A percentile compares a stretch with the other conserved stretches of the same genome.
phyloP scores from a whole-genome alignment of 805 yeast species.

The Starmerella davenportii region DNA sequence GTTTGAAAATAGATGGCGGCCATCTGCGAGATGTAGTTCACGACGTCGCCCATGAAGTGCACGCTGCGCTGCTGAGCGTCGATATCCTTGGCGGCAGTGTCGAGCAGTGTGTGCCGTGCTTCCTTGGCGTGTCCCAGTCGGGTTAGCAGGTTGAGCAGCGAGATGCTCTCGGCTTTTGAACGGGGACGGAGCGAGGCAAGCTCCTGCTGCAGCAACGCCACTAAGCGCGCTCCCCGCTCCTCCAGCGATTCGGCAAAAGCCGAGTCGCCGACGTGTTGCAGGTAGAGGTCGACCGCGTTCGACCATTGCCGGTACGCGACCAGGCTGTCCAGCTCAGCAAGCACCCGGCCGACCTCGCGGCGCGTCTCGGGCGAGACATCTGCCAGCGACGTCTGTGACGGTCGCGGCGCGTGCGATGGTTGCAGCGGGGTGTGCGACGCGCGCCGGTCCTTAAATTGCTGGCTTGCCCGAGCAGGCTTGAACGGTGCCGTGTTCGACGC shows the following conservation, averaged over 20 bases:
- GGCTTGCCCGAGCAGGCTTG: background rate
- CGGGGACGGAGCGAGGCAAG: conserved; percentile 3
- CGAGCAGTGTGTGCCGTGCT: conserved; percentile 34
- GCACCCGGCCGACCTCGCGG: conserved; percentile 37
- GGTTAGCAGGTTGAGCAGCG: conserved; percentile 23
- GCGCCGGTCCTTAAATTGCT: background rate
- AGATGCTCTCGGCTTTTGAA: conserved; percentile 3
- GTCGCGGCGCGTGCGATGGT: background rate
- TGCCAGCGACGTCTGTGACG: background rate
- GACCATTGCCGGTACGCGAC: conserved; percentile 43
- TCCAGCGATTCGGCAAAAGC: conserved; percentile 5
- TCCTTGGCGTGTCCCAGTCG: conserved; percentile 30
- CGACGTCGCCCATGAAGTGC: conserved; percentile 37
- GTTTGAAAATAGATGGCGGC: conserved; percentile 46
- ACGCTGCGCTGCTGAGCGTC: conserved; percentile 32
- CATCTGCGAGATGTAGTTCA: conserved; percentile 38
- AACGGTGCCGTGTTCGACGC: conserved; percentile 1
- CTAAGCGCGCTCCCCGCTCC: conserved; percentile 9
- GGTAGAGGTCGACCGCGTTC: conserved; percentile 25
- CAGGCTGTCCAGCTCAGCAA: conserved; percentile 53
- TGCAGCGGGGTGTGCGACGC: background rate
- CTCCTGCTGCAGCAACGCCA: conserved; percentile 6
- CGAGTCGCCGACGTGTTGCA: conserved; percentile 2
- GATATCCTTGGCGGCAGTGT: conserved; percentile 31
- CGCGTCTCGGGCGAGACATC: background rate